Evolutionary conservation across 208 protist species (phyloP), one percentile per base, ranked within the genome.

Genomic region (Wallacemonas collosoma): DNA sequence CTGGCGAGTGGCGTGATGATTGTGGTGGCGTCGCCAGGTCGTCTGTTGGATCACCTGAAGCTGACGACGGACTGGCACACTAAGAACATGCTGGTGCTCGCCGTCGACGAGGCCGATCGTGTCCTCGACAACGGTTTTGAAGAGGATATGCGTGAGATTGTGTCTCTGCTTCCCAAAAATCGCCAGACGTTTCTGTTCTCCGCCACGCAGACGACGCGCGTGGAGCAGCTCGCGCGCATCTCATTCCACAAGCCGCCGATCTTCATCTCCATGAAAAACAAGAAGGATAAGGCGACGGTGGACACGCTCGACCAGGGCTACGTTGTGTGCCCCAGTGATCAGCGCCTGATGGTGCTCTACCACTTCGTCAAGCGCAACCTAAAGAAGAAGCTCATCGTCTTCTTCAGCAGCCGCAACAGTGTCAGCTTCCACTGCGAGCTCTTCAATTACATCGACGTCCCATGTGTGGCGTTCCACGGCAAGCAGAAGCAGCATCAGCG

Each of bases 391-490:
- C 85, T 99, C 41, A 99, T 99, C 78, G 98, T 99, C 70, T 99
- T 99, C 86, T 97, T 99, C 58, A 98, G 95, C 66, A 98, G 92
- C 51, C 98, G 98, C 79, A 99, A 99, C 77, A 91, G 92, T 55
- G 98, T 99, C 54, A 99, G 99, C 87, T 99, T 98, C 85, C 97
- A 99, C 85, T 97, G 98, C 68, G 98, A 99, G 81, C 87, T 99
- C 2, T 96, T 99, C 73, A 99, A 99, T 89, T 99, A 99, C 89
- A 99, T 99, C 72, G 98, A 99, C 85, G 91, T 99, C 44, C 98
- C 99, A 7, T 99, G 99, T 51, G 86, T 99, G 40, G 98, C 98
- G 40, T 98, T 99, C 71, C 99, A 99, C 78, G 99, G 99, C 36
- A 98, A 99, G 77, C 97, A 99, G 86, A 99, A 99, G 88, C 99